Evolutionary conservation across 2,329 filamentous ascomycete genomes (phyloP).

Genomic region (Mariannaea elegans): DNA sequence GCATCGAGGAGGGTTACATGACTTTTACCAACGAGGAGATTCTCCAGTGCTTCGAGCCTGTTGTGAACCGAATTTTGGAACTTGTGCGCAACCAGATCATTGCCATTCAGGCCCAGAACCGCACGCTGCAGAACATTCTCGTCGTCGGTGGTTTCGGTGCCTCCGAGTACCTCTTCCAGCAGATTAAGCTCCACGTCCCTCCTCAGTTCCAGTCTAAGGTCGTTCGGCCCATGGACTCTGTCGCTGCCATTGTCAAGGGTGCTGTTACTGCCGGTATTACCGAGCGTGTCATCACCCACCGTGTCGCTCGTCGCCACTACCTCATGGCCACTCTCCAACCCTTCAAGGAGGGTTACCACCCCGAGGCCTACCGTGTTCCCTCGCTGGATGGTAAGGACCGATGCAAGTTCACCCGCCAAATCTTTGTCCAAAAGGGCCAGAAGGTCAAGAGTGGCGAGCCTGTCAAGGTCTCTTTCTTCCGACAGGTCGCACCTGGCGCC

Average conservation of each 20-base stretch:
- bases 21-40: slow-evolving; percentile 99
- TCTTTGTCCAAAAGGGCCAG: slow-evolving; percentile 98
- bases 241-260: slow-evolving; percentile 97
- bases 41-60: slow-evolving; percentile 97
- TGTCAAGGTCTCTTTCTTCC: slow-evolving; percentile 98
- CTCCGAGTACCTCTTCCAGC: slow-evolving; percentile 98
- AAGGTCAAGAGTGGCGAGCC: slow-evolving; percentile 99
- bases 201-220: slow-evolving; percentile 99
- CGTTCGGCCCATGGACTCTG: slow-evolving; percentile 97
- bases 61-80: slow-evolving; percentile 96
- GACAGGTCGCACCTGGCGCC: slow-evolving; percentile 94
- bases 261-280: slow-evolving; percentile 98
- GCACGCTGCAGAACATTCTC: slow-evolving; percentile 91
- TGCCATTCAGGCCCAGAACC: slow-evolving; percentile 96
- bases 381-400: slow-evolving; percentile 96
- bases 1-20: slow-evolving; percentile 99
- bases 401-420: slow-evolving; percentile 98
- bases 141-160: slow-evolving; percentile 98
- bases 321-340: slow-evolving; percentile 99
- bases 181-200: slow-evolving; percentile 98
- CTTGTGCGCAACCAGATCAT: slow-evolving; percentile 98
- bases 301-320: slow-evolving; percentile 96
- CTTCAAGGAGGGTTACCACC: slow-evolving; percentile 98
- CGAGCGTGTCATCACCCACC: slow-evolving; percentile 94
- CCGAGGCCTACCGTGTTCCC: slow-evolving; percentile 96